phyloP scores from a whole-genome alignment of 148 eudicot species.

The Silene conica region DNA sequence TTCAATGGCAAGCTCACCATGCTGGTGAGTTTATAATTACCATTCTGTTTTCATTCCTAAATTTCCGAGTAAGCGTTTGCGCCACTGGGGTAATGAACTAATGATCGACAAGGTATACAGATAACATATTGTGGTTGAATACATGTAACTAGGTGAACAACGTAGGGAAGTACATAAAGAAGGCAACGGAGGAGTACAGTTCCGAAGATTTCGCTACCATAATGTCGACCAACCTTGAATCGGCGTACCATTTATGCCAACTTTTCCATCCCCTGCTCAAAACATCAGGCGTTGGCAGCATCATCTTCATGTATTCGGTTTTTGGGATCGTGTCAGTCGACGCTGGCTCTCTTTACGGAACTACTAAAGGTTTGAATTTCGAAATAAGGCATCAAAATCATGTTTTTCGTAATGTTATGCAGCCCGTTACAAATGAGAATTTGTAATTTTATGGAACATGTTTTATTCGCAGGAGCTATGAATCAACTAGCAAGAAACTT shows the following conservation, averaged over 20 bases:
- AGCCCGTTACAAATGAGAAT: too few relatives aligned
- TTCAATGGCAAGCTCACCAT: conserved; percentile 43
- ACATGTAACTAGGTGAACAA: conserved; percentile 41
- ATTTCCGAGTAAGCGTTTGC: too few relatives aligned
- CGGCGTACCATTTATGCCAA: conserved; percentile 51
- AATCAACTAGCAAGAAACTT: conserved; percentile 28
- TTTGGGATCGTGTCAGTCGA: conserved; percentile 31
- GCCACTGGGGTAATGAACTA: too few relatives aligned
- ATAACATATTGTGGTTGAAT: too few relatives aligned
- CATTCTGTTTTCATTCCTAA: too few relatives aligned
- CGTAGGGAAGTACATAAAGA: conserved; percentile 28
- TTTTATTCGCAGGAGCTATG: conserved; percentile 26
- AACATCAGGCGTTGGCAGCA: conserved; percentile 43
- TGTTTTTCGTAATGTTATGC: too few relatives aligned
- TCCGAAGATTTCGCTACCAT: conserved; percentile 29
- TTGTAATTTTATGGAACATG: too few relatives aligned
- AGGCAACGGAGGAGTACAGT: conserved; percentile 27
- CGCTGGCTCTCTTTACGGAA: conserved; percentile 36
- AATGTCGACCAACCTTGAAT: conserved; percentile 47
- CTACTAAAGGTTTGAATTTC: conserved; percentile 64
- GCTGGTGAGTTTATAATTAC: too few relatives aligned
- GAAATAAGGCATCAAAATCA: too few relatives aligned
- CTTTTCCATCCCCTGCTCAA: conserved; percentile 58
- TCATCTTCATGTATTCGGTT: conserved; percentile 48
- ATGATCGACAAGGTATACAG: too few relatives aligned